A percentile compares a stretch with the other conserved stretches of the same genome.
Evolutionary conservation across 2,329 filamentous ascomycete genomes (phyloP).

Genomic region (Venturia carpophila): DNA sequence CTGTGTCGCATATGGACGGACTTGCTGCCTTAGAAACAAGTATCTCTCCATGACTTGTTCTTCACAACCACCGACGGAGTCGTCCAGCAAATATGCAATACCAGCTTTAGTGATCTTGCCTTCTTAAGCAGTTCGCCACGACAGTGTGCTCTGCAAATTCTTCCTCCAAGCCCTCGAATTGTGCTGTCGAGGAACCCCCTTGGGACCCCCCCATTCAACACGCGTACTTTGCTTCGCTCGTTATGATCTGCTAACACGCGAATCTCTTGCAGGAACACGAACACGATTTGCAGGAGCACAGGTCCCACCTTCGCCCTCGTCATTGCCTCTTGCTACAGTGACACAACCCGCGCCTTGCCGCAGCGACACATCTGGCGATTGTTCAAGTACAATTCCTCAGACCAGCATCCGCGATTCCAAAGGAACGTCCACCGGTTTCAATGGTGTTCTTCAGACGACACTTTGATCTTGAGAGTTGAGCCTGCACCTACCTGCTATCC

Average conservation of each 20-base stretch:
- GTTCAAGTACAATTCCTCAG: background rate
- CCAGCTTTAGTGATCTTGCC: background rate
- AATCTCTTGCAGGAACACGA: background rate
- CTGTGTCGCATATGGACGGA: background rate
- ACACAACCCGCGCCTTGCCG: conserved; percentile 1
- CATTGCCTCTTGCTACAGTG: background rate
- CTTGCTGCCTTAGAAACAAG: background rate
- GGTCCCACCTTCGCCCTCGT: background rate
- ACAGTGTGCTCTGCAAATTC: background rate
- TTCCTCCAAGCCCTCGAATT: background rate
- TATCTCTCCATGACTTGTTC: background rate
- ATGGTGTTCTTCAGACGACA: background rate
- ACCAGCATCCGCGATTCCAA: background rate
- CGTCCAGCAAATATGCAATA: background rate
- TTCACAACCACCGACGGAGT: background rate
- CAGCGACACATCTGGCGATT: background rate
- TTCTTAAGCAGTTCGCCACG: background rate
- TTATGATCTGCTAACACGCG: background rate
- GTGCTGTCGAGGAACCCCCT: background rate
- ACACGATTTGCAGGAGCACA: background rate
- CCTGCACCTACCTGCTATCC: background rate
- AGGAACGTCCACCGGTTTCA: background rate
- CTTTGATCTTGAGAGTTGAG: background rate
- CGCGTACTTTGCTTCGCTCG: background rate
- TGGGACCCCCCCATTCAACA: background rate